Percentiles rank a stretch among this genome's conserved stretches.
Conservation (phyloP, 1,284 basidiomycete genomes). For the Grifola frondosa region DNA sequence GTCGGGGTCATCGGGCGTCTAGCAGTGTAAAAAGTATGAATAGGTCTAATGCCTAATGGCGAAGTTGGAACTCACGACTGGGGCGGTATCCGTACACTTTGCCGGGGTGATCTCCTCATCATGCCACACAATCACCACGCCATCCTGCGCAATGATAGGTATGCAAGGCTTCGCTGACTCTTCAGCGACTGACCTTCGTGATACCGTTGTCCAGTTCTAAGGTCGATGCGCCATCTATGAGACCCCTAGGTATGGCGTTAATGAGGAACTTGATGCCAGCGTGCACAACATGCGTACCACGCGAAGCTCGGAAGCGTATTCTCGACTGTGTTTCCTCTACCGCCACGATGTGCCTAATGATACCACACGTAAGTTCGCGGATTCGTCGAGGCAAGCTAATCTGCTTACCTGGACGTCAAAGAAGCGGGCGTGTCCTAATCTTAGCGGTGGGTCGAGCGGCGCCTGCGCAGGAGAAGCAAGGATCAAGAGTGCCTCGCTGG, state of each 20-base stretch:
- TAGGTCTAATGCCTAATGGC: neutral
- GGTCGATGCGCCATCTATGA: conserved; percentile 72
- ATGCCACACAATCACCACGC: conserved; percentile 76
- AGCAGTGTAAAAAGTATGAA: neutral
- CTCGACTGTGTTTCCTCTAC: conserved; percentile 71
- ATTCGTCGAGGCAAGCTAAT: conserved; percentile 9
- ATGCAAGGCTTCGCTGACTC: conserved; percentile 1
- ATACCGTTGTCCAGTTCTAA: conserved; percentile 79
- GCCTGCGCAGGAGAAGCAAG: conserved; percentile 22
- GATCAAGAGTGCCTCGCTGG: conserved; percentile 18
- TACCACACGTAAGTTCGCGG: conserved; percentile 12
- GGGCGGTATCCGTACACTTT: conserved; percentile 68
- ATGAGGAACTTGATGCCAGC: conserved; percentile 8
- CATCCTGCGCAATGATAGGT: conserved; percentile 48
- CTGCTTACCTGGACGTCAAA: conserved; percentile 32
- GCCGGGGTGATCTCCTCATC: conserved; percentile 61
- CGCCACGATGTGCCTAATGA: conserved; percentile 71
- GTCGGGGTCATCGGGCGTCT: conserved; percentile 54
- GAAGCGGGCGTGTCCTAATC: conserved; percentile 17
- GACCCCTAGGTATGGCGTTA: conserved; percentile 44
- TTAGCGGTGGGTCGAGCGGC: conserved; percentile 9
- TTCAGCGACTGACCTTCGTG: conserved; percentile 48
- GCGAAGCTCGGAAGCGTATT: conserved; percentile 72
- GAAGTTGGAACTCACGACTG: conserved; percentile 44
- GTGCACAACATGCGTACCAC: conserved; percentile 46